phyloP scores from a whole-genome alignment of 129 eudicot genomes.

The Chrysanthemum makinoi region DNA sequence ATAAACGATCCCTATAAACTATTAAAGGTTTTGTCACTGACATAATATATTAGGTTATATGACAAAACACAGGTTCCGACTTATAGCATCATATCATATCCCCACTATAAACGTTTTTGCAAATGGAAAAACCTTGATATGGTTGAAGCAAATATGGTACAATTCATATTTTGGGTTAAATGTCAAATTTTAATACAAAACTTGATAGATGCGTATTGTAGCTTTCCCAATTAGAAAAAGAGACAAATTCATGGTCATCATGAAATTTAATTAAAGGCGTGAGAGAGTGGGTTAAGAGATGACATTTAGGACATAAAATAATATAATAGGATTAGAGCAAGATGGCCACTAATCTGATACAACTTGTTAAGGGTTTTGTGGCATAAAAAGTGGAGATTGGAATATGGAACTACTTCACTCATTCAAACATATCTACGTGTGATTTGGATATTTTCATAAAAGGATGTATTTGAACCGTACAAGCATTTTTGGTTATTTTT shows the following conservation, averaged over 20 bases:
- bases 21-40: too few species aligned
- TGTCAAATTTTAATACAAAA: not conserved
- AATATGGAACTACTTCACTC: not conserved
- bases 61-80: too few species aligned
- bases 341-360: slow-evolving; percentile 12
- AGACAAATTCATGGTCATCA: slow-evolving; percentile 16
- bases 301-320: slow-evolving; percentile 2
- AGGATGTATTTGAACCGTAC: too few species aligned
- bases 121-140: not conserved
- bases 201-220: slow-evolving; percentile 24
- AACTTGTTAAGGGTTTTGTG: not conserved
- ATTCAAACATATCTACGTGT: not conserved
- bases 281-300: slow-evolving; percentile 9
- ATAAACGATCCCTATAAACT: too few species aligned
- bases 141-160: slow-evolving; percentile 7
- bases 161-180: slow-evolving; percentile 15
- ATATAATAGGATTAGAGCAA: not conserved
- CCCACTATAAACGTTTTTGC: not conserved
- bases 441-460: too few species aligned
- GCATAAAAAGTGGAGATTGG: not conserved
- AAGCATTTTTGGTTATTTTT: too few species aligned
- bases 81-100: too few species aligned
- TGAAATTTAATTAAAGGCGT: slow-evolving; percentile 19
- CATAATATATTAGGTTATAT: too few species aligned
- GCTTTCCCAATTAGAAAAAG: slow-evolving; percentile 23